Evolutionary conservation across 116 monocot species (phyloP), one percentile per base, ranked within the genome.

Genomic region (Papilionanthe hybrid): DNA sequence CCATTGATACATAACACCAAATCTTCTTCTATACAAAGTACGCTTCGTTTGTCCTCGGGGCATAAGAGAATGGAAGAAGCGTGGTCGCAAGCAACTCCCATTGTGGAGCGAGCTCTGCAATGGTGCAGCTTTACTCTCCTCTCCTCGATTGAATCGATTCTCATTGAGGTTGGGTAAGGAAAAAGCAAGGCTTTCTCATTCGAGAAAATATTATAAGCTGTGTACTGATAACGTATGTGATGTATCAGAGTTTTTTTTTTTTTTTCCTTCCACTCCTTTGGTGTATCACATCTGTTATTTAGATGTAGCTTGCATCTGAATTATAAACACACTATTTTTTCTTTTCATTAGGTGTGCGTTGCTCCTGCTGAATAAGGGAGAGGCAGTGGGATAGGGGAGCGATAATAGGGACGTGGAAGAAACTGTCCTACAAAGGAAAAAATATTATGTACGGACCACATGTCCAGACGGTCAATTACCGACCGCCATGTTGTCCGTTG

Each of bases 1-100:
- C 41, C 30, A n/a, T 20, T 22, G 32, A 23, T 42, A 23, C 56
- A 17, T 20, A 19, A 25, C 29, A 75, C 48, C 11, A 9, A 19
- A 23, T 47, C 86, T 22, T 42, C 79, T 44, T 85, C 81, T 11
- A 81, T 60, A 5, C 67, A 72, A 37, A 85, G 44, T 41, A 78
- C 37, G 75, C 74, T 74, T 41, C 23, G 72, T 60, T 78, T 81
- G 30, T 85, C 85, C 78, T 85, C 85, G 3, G 78, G 58, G 49
- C 85, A 85, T 57, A 85, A 58, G 49, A 85, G 85, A 49, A 22
- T 49, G 44, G 81, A 85, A 29, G 85, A 72, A 55, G 78, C 82
- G 72, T 79, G 79, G 75, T 85, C 84, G 80, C 82, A 86, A 23
- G 63, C 55, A 3, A 80, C 7, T 8, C 82, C 91, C 91, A 91